Evolutionary conservation across 768 basidiomycete genomes (phyloP), one percentile per base, ranked within the genome.

Genomic region (Lepiota brunneoincarnata): DNA sequence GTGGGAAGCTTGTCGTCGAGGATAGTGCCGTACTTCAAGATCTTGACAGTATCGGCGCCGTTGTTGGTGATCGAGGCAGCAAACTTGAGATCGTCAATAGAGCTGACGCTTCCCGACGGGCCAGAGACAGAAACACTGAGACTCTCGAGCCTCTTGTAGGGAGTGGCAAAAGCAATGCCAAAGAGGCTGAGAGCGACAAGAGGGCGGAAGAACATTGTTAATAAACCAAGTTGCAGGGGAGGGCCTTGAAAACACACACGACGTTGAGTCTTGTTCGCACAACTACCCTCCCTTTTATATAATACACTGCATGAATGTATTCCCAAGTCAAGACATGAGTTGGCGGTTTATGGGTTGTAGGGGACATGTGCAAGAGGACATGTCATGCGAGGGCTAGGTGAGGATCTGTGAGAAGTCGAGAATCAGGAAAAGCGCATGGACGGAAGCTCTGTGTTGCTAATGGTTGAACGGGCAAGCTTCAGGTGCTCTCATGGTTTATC

Each of bases 11-110:
- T 61, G 37, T 64, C 66, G 61, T 78, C 75, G 51, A 77, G 69
- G 51, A 78, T 71, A 14, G 77, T 77, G n/a, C 67, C 73, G 58
- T 74, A 77, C 59, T 74, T 76, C 65, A 79, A 69, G 46, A 77
- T 59, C 63, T 72, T 76, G 58, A 76, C 64, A 42, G 63, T 61
- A 51, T 74, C 69, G 28, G 69, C 55, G 20, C 75, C 75, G 26
- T 59, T 67, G 63, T 79, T 77, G 26, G 64, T 76, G 14, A 79
- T 68, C 7, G 71, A 59, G 4, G 76, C 75, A 21, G 68, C 70
- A 60, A 77, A 66, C 56, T 69, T 68, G 59, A 77, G 66, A 49
- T 72, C 72, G 9, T 68, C 64, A 57, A 76, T 56, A 4, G 77
- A 75, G 49, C 47, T 59, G 44, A 76, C 68, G 45, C 56, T 63